Conservation (phyloP, 2,329 filamentous ascomycete species). For the Aspergillus sp. region DNA sequence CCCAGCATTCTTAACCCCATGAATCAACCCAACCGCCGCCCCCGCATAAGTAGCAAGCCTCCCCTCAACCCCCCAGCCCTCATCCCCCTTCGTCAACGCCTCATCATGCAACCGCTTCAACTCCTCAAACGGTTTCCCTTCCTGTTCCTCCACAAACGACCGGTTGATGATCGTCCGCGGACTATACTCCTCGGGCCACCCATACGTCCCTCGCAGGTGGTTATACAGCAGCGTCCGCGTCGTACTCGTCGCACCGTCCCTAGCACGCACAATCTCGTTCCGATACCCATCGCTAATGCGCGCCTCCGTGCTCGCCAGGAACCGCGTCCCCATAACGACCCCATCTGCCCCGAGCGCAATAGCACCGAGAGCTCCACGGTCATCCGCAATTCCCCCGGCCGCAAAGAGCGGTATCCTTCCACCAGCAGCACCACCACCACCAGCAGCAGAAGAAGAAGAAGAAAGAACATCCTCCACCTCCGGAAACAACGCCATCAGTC, state of each 20-base stretch:
- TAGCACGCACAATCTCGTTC: constrained; percentile 50
- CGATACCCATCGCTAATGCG: constrained; percentile 54
- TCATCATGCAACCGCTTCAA: constrained; percentile 47
- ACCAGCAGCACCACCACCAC: constrained; percentile 18
- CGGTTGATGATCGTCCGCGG: constrained; percentile 59
- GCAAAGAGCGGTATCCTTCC: constrained; percentile 50
- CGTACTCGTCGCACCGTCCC: constrained; percentile 54
- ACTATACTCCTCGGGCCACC: constrained; percentile 62
- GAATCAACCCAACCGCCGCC: constrained; percentile 47
- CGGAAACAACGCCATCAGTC: constrained; percentile 53
- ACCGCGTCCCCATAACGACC: constrained; percentile 63
- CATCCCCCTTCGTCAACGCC: constrained; percentile 40
- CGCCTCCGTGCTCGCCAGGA: constrained; percentile 56
- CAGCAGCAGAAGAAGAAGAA: too few species aligned
- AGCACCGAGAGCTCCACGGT: constrained; percentile 51
- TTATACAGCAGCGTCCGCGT: constrained; percentile 56
- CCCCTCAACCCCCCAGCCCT: constrained; percentile 50
- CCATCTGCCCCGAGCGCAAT: constrained; percentile 55
- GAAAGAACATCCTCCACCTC: constrained; percentile 47
- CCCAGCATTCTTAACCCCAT: constrained; percentile 39
- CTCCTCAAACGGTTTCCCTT: constrained; percentile 47
- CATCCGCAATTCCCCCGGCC: constrained; percentile 56
- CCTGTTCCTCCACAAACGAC: constrained; percentile 49
- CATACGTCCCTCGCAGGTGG: constrained; percentile 54
- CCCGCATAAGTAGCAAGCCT: constrained; percentile 54